Percentiles rank a stretch among this genome's conserved stretches.
phyloP scores from a whole-genome alignment of 192 early-diverging fungal genomes.

The Geosiphon pyriformis region DNA sequence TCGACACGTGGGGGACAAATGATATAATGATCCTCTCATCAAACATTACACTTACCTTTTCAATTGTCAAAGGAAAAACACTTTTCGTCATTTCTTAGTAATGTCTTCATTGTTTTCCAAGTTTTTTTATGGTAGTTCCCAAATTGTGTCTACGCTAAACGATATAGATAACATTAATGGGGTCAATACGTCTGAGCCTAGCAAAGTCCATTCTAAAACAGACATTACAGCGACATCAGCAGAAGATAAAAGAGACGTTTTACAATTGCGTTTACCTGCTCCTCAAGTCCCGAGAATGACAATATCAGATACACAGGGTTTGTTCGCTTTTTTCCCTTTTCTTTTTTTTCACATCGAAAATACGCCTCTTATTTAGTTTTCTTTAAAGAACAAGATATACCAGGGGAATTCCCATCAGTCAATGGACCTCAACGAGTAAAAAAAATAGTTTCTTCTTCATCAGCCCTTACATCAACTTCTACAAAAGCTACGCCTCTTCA shows the following conservation, averaged over 20 bases:
- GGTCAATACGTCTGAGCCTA: no score
- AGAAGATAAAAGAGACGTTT: no score
- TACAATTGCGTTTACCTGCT: no score
- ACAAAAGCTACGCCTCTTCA: slow-evolving; percentile 10
- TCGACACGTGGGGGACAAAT: no score
- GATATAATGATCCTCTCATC: no score
- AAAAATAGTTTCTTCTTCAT: neutral
- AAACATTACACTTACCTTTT: no score
- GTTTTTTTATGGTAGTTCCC: neutral
- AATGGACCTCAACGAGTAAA: slow-evolving; percentile 16
- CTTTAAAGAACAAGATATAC: neutral
- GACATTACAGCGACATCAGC: neutral
- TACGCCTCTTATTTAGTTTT: neutral
- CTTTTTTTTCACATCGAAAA: neutral
- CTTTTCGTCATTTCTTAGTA: no score
- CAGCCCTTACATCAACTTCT: neutral
- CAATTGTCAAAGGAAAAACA: no score
- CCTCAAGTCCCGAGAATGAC: neutral
- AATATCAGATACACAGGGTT: neutral
- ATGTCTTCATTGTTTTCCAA: neutral
- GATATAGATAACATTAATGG: neutral
- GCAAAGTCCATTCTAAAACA: neutral
- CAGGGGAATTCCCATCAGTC: neutral
- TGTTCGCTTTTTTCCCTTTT: neutral
- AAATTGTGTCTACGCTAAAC: no score